phyloP scores from a whole-genome alignment of 2,329 filamentous ascomycete species.

The Fusarium sp. region DNA sequence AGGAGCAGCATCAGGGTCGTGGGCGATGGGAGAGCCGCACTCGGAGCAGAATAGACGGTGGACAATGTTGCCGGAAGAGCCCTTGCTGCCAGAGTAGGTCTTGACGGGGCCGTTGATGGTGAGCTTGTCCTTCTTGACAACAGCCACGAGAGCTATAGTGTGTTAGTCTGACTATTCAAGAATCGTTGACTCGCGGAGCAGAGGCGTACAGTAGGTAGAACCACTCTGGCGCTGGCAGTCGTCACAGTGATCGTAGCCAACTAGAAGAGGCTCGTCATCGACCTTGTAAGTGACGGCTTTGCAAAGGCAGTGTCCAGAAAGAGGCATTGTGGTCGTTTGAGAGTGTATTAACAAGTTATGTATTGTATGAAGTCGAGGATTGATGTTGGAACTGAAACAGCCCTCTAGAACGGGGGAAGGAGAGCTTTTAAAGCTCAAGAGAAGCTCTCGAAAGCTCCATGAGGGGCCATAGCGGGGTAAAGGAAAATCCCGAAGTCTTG shows the following conservation, averaged over 20 bases:
- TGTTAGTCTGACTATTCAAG: slow-evolving; percentile 9
- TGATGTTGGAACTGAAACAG: slow-evolving; percentile 1
- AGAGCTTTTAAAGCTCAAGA: slow-evolving; percentile 24
- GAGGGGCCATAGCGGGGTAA: slow-evolving; percentile 48
- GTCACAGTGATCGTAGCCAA: slow-evolving; percentile 78
- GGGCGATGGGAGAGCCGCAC: slow-evolving; percentile 77
- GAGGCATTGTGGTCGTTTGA: slow-evolving; percentile 65
- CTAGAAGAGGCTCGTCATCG: slow-evolving; percentile 64
- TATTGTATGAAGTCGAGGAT: slow-evolving; percentile 13
- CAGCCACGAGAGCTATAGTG: slow-evolving; percentile 69
- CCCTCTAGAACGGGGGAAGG: background rate
- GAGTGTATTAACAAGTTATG: slow-evolving; percentile 6
- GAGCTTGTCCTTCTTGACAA: slow-evolving; percentile 75
- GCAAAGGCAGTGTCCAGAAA: slow-evolving; percentile 78
- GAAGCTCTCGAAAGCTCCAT: slow-evolving; percentile 41
- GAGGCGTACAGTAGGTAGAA: slow-evolving; percentile 73
- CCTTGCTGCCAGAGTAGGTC: slow-evolving; percentile 68
- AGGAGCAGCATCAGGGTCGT: slow-evolving; percentile 77
- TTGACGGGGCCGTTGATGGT: slow-evolving; percentile 73
- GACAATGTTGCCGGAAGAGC: slow-evolving; percentile 71
- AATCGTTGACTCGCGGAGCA: background rate
- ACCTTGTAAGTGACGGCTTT: slow-evolving; percentile 77
- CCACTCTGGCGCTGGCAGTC: slow-evolving; percentile 79
- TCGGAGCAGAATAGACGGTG: slow-evolving; percentile 78
- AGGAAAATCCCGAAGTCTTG: slow-evolving; percentile 36